Evolutionary conservation across 2,329 filamentous ascomycete species (phyloP), one percentile per base, ranked within the genome.

Genomic region (Colletotrichum limetticola): DNA sequence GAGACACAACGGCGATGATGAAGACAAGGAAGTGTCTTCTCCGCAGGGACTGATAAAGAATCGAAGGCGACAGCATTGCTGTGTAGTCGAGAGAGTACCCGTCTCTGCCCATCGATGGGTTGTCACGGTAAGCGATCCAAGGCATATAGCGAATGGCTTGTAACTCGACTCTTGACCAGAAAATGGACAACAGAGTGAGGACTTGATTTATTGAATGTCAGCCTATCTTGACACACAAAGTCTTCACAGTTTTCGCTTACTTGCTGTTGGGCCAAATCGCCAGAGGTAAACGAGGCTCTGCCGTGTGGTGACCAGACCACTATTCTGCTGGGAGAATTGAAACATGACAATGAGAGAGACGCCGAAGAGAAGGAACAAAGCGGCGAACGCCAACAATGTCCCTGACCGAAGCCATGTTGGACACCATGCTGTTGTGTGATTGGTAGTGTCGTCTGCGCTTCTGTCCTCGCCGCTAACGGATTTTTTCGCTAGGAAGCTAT

Each of bases 111-210:
- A 42, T 32, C 22, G 57, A n/a, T 3, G 32, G 57, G 16, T 22
- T 22, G 14, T 60, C 63, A 30, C 8, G 58, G 32, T 28, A 64
- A 35, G 22, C 63, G 14, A 71, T 57, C 68, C 68, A 71, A 14
- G 68, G 68, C 68, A 71, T 68, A 37, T 71, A 68, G 24, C 64
- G 49, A 56, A 62, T 52, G 19, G 58, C 52, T n/a, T 71, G 69
- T 8, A 68, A 22, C 16, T 71, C 64, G 22, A 68, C 64, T 12
- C 68, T 35, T 14, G 64, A 58, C 69, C 69, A 71, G 3, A 71
- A 53, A 9, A 65, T 53, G 1, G 65, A 59, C 1, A 71, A 22
- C 4, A 68, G 19, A 9, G 69, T 71, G 2, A 71, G 49, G 16
- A 63, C 64, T 71, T 30, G 35, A 12, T 12, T n/a, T n/a, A 5